A percentile compares a stretch with the other conserved stretches of the same genome.
These are phyloP conservation scores for Talaromyces proteolyticus DNA, from an alignment of 495 filamentous ascomycete species.

Conservation along the genomic window DNA sequence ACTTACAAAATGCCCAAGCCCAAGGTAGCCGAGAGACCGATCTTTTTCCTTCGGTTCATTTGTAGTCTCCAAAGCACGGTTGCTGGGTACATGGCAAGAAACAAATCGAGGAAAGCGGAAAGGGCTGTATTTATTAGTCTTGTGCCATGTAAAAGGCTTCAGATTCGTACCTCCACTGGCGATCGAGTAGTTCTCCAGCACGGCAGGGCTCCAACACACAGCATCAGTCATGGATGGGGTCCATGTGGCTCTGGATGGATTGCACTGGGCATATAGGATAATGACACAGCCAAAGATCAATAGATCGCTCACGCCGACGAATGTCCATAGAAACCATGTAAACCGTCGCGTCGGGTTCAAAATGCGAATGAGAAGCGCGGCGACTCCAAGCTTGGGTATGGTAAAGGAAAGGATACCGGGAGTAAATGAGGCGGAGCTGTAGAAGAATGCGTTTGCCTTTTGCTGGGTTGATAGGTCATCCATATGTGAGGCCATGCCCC, in stretches of 20 bases:
- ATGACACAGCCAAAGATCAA: conserved; percentile 16
- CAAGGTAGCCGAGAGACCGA: conserved; percentile 34
- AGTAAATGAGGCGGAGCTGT: conserved; percentile 2
- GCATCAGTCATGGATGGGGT: conserved; percentile 19
- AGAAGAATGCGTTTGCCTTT: neutral
- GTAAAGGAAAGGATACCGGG: conserved; percentile 32
- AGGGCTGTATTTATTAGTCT: conserved; percentile 4
- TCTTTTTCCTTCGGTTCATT: conserved; percentile 38
- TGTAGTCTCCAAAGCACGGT: conserved; percentile 37
- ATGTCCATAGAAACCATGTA: conserved; percentile 22
- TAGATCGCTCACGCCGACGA: conserved; percentile 14
- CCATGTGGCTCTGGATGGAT: conserved; percentile 35
- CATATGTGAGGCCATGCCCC: conserved; percentile 4
- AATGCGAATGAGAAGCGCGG: conserved; percentile 27
- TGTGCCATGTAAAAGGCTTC: neutral
- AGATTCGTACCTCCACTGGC: conserved; percentile 20
- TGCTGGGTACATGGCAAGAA: conserved; percentile 41
- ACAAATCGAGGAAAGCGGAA: conserved; percentile 38
- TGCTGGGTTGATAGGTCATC: neutral
- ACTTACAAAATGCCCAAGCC: conserved; percentile 30
- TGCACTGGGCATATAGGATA: conserved; percentile 34
- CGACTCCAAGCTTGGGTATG: conserved; percentile 36
- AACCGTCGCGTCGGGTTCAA: conserved; percentile 25
- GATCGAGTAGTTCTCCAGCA: conserved; percentile 31
- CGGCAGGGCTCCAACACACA: conserved; percentile 22